phyloP scores from a whole-genome alignment of 441 rosid genomes.

The Corymbia citriodora region DNA sequence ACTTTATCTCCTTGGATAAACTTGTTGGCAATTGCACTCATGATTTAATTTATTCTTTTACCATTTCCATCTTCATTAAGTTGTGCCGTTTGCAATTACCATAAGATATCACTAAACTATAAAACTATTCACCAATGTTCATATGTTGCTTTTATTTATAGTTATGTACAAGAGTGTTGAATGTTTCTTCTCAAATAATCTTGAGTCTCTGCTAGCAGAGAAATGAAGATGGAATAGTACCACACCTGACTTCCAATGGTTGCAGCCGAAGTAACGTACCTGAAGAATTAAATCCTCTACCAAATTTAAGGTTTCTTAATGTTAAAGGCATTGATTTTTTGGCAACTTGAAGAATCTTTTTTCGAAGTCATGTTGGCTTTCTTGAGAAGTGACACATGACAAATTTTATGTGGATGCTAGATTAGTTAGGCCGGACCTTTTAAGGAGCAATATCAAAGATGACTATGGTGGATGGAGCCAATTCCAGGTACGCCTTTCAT shows the following conservation, averaged over 20 bases:
- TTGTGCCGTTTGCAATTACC: background rate
- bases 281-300: background rate
- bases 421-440: background rate
- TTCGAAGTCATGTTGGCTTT: background rate
- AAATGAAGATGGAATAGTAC: too few species aligned
- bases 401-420: background rate
- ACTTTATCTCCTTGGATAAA: background rate
- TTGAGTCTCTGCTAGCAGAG: too few species aligned
- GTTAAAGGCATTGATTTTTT: background rate
- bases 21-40: background rate
- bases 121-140: too few species aligned
- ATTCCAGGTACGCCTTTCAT: background rate
- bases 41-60: background rate
- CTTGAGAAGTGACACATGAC: background rate
- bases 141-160: too few species aligned
- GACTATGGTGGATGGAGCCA: background rate
- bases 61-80: background rate
- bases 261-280: accelerated
- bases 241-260: background rate
- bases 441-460: background rate
- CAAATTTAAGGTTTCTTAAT: background rate
- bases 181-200: too few species aligned
- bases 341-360: background rate
- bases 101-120: too few species aligned
- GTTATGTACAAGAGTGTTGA: too few species aligned